phyloP scores from a whole-genome alignment of 2,329 filamentous ascomycete species.

The Knufia petricola region DNA sequence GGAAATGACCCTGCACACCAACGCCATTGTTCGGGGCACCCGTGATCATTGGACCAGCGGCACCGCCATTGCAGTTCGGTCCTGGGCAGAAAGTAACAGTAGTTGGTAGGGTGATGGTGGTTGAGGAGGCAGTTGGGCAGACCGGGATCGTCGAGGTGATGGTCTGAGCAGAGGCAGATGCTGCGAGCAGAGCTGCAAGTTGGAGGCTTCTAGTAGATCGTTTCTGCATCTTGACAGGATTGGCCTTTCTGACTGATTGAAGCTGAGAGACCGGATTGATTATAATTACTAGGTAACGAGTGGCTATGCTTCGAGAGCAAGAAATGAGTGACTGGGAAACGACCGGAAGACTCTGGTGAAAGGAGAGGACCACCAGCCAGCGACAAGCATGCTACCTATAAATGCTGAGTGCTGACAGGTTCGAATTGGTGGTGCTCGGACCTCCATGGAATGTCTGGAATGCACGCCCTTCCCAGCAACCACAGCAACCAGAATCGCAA shows the following conservation, averaged over 20 bases:
- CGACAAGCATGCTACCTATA: conserved; percentile 1
- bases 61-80: conserved; percentile 13
- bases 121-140: conserved; percentile 20
- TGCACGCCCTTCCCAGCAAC: background rate
- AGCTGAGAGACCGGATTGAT: conserved; percentile 6
- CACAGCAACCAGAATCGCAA: conserved; percentile 5
- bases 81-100: conserved; percentile 20
- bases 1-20: conserved; percentile 9
- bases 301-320: conserved; percentile 1
- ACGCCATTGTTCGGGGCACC: conserved; percentile 10
- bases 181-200: conserved; percentile 15
- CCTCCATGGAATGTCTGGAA: conserved; percentile 8
- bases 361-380: conserved; percentile 4
- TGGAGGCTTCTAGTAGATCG: conserved; percentile 7
- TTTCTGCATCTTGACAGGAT: conserved; percentile 14
- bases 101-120: conserved; percentile 20
- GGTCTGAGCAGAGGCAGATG: conserved; percentile 20
- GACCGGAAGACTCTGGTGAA: conserved; percentile 4
- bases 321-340: conserved; percentile 7
- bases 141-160: conserved; percentile 21
- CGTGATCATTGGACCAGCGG: conserved; percentile 15
- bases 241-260: conserved; percentile 10
- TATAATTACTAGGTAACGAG: conserved; percentile 6
- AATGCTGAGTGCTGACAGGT: background rate
- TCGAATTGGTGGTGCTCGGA: background rate